These are phyloP conservation scores for Brettanomyces sp. DNA, from an alignment of 805 yeast species.

Conservation along the genomic window DNA sequence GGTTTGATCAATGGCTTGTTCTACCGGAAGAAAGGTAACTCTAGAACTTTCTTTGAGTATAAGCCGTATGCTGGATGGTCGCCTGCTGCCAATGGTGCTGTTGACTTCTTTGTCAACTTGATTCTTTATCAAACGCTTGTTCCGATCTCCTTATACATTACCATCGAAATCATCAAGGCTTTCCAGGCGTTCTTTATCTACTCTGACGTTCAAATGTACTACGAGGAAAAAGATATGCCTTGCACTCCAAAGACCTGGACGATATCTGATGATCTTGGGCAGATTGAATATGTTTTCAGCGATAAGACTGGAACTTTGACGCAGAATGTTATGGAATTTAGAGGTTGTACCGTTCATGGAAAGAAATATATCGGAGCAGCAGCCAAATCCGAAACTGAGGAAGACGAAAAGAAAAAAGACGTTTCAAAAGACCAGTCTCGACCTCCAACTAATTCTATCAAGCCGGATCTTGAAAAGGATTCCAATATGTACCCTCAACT, in stretches of 20 bases:
- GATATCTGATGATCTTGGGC: constrained; percentile 77
- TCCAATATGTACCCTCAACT: constrained; percentile 38
- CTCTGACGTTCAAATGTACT: constrained; percentile 62
- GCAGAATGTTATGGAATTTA: constrained; percentile 76
- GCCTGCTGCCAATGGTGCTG: constrained; percentile 56
- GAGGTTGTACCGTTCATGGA: constrained; percentile 64
- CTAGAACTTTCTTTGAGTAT: constrained; percentile 50
- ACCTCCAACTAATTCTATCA: constrained; percentile 39
- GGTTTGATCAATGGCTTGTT: constrained; percentile 64
- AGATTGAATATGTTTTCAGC: constrained; percentile 71
- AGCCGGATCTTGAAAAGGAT: constrained; percentile 26
- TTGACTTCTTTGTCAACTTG: constrained; percentile 62
- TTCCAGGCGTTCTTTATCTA: constrained; percentile 68
- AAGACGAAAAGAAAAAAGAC: constrained; percentile 48
- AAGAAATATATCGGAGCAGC: constrained; percentile 64
- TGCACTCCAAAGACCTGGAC: constrained; percentile 79
- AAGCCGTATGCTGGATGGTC: constrained; percentile 45
- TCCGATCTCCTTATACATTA: constrained; percentile 71
- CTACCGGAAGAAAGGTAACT: constrained; percentile 33
- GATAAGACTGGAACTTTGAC: constrained; percentile 83
- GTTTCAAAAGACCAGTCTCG: constrained; percentile 33
- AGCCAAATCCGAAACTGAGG: constrained; percentile 70
- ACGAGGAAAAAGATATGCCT: constrained; percentile 59
- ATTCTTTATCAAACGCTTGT: constrained; percentile 70
- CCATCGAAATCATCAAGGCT: constrained; percentile 73